Evolutionary conservation across 208 protist species (phyloP).

Genomic region (Leptomonas pyrrhocoris): DNA sequence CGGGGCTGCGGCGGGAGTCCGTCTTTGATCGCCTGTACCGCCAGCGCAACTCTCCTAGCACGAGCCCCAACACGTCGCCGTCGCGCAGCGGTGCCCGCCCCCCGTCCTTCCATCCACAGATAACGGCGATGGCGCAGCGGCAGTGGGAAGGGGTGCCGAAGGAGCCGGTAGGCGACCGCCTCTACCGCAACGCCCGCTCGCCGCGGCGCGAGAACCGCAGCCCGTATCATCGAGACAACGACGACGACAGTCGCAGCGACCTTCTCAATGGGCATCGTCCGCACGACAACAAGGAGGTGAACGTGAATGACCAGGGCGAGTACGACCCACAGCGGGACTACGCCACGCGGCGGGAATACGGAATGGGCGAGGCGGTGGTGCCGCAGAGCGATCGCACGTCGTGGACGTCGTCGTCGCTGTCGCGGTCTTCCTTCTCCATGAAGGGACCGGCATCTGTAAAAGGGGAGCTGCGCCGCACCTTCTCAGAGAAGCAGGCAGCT

Average conservation of each 20-base stretch:
- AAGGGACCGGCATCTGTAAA: neutral
- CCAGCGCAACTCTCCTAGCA: constrained; percentile 12
- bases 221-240: neutral
- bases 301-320: constrained; percentile 22
- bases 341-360: constrained; percentile 16
- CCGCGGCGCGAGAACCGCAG: constrained; percentile 17
- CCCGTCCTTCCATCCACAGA: constrained; percentile 50
- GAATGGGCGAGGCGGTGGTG: constrained; percentile 1
- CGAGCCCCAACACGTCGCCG: constrained; percentile 32
- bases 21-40: constrained; percentile 51
- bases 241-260: neutral
- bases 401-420: constrained; percentile 21
- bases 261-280: neutral
- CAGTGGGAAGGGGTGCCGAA: constrained; percentile 24
- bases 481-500: constrained; percentile 3
- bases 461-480: neutral
- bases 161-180: constrained; percentile 43
- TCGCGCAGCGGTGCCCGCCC: neutral
- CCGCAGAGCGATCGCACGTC: constrained; percentile 11
- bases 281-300: neutral
- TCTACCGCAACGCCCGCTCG: constrained; percentile 37
- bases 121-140: constrained; percentile 45
- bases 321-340: constrained; percentile 24
- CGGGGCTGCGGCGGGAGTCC: constrained; percentile 8
- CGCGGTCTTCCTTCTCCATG: constrained; percentile 20